Percentiles rank a stretch among this genome's conserved stretches.
phyloP scores from a whole-genome alignment of 1,139 yeast genomes.

The Debaryomyces coudertii region DNA sequence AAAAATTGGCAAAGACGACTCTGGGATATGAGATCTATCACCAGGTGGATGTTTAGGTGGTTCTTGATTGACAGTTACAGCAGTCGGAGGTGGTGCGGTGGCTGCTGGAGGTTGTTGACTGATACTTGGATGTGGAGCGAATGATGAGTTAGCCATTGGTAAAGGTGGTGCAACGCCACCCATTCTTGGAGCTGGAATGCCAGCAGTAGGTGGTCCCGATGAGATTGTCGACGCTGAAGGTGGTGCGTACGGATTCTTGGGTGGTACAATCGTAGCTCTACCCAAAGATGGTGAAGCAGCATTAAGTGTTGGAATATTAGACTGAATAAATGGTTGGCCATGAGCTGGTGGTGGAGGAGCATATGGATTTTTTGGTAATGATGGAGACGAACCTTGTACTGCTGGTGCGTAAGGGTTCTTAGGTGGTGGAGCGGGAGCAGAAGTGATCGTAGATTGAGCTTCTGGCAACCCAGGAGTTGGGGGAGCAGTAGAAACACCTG shows the following conservation, averaged over 20 bases:
- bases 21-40: slow-evolving; percentile 72
- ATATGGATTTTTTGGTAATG: slow-evolving; percentile 44
- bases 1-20: slow-evolving; percentile 59
- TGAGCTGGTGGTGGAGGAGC: slow-evolving; percentile 40
- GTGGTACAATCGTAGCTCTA: slow-evolving; percentile 8
- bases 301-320: slow-evolving; percentile 15
- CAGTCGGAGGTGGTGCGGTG: slow-evolving; percentile 30
- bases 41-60: slow-evolving; percentile 62
- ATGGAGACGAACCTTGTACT: slow-evolving; percentile 21
- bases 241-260: slow-evolving; percentile 21
- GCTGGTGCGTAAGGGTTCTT: slow-evolving; percentile 13
- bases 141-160: slow-evolving; percentile 22
- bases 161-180: slow-evolving; percentile 19
- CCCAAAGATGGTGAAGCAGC: background rate
- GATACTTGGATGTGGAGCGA: slow-evolving; percentile 21
- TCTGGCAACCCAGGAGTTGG: slow-evolving; percentile 14
- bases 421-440: slow-evolving; percentile 18
- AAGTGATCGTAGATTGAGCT: slow-evolving; percentile 15
- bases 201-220: slow-evolving; percentile 13
- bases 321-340: slow-evolving; percentile 18
- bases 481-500: slow-evolving; percentile 16
- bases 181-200: slow-evolving; percentile 10
- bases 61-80: slow-evolving; percentile 17
- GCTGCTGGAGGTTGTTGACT: slow-evolving; percentile 26
- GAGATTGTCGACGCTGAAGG: slow-evolving; percentile 18